These are phyloP conservation scores for Myxozyma neglecta DNA, from an alignment of 805 yeast species.

Conservation along the genomic window DNA sequence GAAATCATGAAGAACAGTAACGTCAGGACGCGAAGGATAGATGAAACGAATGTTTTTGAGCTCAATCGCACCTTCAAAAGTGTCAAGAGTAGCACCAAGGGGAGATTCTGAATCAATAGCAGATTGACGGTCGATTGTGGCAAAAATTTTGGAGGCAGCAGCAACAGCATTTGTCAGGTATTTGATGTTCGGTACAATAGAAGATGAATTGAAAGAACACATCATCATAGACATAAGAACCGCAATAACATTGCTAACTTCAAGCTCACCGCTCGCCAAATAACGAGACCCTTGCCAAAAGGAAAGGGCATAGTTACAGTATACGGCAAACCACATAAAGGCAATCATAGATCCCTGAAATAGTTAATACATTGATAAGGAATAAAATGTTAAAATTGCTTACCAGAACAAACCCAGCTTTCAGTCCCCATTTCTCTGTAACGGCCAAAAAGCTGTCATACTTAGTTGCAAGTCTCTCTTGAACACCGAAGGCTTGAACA, in stretches of 20 bases:
- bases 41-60: constrained; percentile 87
- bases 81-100: constrained; percentile 33
- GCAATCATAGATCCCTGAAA: constrained; percentile 43
- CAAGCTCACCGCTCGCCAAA: constrained; percentile 38
- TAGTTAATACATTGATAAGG: not conserved
- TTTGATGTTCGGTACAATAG: constrained; percentile 44
- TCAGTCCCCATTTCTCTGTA: constrained; percentile 32
- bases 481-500: constrained; percentile 47
- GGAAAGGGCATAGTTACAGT: constrained; percentile 59
- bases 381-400: not conserved
- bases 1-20: constrained; percentile 77
- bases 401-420: constrained; percentile 32
- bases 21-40: constrained; percentile 72
- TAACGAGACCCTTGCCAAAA: constrained; percentile 49
- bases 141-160: constrained; percentile 43
- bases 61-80: constrained; percentile 60
- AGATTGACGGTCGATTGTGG: constrained; percentile 45
- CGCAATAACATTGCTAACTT: constrained; percentile 41
- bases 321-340: constrained; percentile 54
- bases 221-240: constrained; percentile 35
- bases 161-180: constrained; percentile 43
- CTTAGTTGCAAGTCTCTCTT: constrained; percentile 39
- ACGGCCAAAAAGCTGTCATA: constrained; percentile 38
- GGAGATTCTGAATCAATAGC: constrained; percentile 37
- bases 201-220: constrained; percentile 44